Evolutionary conservation across 2,329 filamentous ascomycete genomes (phyloP).

Genomic region (Colletotrichum kahawae): DNA sequence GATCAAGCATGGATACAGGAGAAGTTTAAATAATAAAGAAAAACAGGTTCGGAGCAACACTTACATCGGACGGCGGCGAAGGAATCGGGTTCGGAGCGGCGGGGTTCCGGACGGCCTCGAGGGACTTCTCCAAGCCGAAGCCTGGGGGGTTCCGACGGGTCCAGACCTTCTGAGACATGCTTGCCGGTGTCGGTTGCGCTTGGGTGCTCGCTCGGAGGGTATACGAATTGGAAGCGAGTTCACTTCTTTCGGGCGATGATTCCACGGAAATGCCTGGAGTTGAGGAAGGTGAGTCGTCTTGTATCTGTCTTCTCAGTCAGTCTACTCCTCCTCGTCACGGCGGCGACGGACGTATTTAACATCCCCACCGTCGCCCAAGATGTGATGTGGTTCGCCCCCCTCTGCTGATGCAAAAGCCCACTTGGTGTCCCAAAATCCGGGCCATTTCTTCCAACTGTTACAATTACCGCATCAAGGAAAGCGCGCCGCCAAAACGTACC

Average conservation of each 20-base stretch:
- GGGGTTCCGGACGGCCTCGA: constrained; percentile 27
- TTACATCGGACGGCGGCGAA: constrained; percentile 23
- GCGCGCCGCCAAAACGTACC: neutral
- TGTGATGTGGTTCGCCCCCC: neutral
- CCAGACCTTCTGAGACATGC: constrained; percentile 37
- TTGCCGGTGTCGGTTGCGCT: constrained; percentile 41
- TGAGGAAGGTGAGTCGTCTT: neutral
- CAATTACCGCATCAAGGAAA: constrained; percentile 16
- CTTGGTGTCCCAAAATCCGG: constrained; percentile 3
- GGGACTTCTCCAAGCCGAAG: constrained; percentile 28
- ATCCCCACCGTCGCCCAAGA: neutral
- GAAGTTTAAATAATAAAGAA: neutral
- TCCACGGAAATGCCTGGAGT: neutral
- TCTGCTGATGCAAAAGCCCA: neutral
- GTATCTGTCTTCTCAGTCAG: neutral
- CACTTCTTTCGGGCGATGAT: neutral
- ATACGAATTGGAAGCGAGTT: neutral
- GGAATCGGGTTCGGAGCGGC: constrained; percentile 15
- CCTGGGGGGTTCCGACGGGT: constrained; percentile 30
- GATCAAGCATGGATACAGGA: neutral
- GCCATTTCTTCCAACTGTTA: neutral
- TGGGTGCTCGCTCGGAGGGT: neutral
- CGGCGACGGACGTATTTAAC: neutral
- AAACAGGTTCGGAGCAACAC: neutral
- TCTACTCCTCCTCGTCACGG: neutral